Percentiles rank a stretch among this genome's conserved stretches.
Conservation (phyloP, 2,329 filamentous ascomycete species). For the Tolypocladium pustulatum region DNA sequence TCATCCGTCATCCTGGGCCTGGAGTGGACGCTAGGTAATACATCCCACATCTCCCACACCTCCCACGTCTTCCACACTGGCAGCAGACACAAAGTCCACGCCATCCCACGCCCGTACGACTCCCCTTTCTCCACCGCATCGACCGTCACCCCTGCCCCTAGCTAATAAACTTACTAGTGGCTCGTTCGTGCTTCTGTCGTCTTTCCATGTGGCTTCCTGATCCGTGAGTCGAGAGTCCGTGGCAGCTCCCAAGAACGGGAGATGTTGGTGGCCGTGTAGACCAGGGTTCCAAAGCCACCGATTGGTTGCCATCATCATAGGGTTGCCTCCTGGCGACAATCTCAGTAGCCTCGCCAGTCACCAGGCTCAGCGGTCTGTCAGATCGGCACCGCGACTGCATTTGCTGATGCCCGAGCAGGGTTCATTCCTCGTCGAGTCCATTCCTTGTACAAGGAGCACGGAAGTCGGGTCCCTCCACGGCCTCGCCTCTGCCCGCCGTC, state of each 20-base stretch:
- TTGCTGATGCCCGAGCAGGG: not conserved
- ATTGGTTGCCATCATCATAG: not conserved
- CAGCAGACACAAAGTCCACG: not conserved
- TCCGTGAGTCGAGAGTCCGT: conserved; percentile 7
- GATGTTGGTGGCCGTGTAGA: not conserved
- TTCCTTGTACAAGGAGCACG: not conserved
- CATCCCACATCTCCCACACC: not conserved
- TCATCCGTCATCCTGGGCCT: conserved; percentile 3
- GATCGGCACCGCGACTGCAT: conserved; percentile 6
- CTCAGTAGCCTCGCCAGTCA: not conserved
- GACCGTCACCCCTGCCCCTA: not conserved
- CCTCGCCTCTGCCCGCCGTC: not conserved
- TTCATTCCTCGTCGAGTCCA: not conserved
- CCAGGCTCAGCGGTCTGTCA: conserved; percentile 4
- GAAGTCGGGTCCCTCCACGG: not conserved
- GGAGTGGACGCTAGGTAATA: conserved; percentile 1
- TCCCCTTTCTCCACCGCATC: not conserved
- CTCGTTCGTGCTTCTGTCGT: conserved; percentile 16
- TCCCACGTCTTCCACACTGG: not conserved
- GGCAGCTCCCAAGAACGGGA: conserved; percentile 5
- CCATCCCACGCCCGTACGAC: not conserved
- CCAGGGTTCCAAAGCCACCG: not conserved
- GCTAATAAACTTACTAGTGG: conserved; percentile 5
- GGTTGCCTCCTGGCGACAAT: not conserved
- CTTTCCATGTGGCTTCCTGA: conserved; percentile 19